Percentiles rank a stretch among this genome's conserved stretches.
phyloP scores from a whole-genome alignment of 2,329 filamentous ascomycete genomes.

The Parasarocladium wereldwijsianum region DNA sequence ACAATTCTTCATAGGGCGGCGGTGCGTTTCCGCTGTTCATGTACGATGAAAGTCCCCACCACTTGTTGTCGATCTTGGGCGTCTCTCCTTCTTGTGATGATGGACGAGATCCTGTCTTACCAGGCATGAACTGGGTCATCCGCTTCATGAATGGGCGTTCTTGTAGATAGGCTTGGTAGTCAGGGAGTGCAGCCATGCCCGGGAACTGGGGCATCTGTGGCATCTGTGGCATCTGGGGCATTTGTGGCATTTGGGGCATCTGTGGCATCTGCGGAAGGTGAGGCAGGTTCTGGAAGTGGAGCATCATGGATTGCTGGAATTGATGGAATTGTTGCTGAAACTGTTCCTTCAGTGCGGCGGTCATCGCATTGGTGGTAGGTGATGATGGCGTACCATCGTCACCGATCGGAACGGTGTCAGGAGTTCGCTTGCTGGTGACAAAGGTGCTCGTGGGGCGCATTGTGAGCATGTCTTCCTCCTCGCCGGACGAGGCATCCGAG shows the following conservation, averaged over 20 bases:
- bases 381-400: conserved; percentile 18
- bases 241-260: conserved; percentile 38
- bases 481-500: conserved; percentile 20
- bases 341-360: conserved; percentile 60
- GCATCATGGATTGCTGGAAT: conserved; percentile 55
- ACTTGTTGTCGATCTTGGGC: conserved; percentile 36
- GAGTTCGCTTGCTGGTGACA: conserved; percentile 3
- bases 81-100: conserved; percentile 26
- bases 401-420: conserved; percentile 18
- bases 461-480: conserved; percentile 16
- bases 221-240: conserved; percentile 51
- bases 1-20: conserved; percentile 70
- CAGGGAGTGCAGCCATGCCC: conserved; percentile 49
- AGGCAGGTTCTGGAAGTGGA: conserved; percentile 45
- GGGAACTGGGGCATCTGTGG: conserved; percentile 37
- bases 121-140: conserved; percentile 59
- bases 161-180: conserved; percentile 55
- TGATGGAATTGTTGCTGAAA: conserved; percentile 61
- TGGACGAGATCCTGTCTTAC: conserved; percentile 37
- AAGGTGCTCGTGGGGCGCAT: conserved; percentile 19
- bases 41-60: conserved; percentile 53
- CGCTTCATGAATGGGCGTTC: conserved; percentile 50
- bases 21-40: conserved; percentile 39
- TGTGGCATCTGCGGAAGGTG: conserved; percentile 43
- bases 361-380: conserved; percentile 43